Evolutionary conservation across 495 filamentous ascomycete species (phyloP).

Genomic region (Talaromyces wortmannii): DNA sequence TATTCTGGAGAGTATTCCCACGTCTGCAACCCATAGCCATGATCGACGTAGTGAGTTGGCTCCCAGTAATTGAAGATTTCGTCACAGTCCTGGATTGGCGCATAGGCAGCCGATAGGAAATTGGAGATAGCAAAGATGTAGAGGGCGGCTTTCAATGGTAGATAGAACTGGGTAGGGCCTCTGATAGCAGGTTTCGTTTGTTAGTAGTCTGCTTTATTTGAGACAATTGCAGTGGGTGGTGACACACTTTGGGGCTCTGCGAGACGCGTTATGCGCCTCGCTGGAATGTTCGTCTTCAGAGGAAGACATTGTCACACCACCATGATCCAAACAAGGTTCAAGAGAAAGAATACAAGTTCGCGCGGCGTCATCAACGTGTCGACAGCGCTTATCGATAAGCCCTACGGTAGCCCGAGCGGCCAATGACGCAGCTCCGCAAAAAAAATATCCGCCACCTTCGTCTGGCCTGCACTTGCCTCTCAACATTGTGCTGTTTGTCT

Average conservation of each 20-base stretch:
- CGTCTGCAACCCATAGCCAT: constrained; percentile 91
- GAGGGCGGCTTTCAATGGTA: constrained; percentile 68
- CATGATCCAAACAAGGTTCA: not conserved
- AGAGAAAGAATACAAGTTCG: not conserved
- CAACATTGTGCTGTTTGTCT: no score
- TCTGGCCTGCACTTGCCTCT: not conserved
- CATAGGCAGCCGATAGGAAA: constrained; percentile 67
- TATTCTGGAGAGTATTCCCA: constrained; percentile 99
- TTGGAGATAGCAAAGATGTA: constrained; percentile 70
- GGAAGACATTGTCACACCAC: not conserved
- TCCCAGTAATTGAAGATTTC: constrained; percentile 99
- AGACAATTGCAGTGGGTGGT: not conserved
- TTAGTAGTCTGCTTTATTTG: constrained; percentile 6
- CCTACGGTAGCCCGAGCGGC: constrained; percentile 23
- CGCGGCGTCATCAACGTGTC: not conserved
- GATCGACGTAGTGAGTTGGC: constrained; percentile 86
- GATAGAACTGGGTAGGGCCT: constrained; percentile 51
- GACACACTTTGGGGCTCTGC: not conserved
- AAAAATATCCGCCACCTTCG: constrained; percentile 18
- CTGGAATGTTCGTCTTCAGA: constrained; percentile 5
- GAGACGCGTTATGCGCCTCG: not conserved
- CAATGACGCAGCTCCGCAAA: constrained; percentile 23
- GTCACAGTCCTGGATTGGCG: constrained; percentile 97
- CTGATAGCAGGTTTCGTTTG: constrained; percentile 14
- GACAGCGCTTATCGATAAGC: constrained; percentile 22